phyloP scores from a whole-genome alignment of 805 yeast species.

The Komagataella ulmi region DNA sequence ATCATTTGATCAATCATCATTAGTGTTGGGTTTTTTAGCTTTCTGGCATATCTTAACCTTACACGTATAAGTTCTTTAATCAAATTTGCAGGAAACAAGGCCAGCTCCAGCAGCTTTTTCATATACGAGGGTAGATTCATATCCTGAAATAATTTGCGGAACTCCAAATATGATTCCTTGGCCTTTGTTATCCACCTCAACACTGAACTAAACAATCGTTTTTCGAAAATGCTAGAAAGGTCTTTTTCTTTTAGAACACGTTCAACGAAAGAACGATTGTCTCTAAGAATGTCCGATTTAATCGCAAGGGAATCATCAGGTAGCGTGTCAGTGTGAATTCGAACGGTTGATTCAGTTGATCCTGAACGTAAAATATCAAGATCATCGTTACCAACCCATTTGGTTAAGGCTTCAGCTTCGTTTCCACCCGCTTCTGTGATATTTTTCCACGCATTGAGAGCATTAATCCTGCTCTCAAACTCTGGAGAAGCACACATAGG shows the following conservation, averaged over 20 bases:
- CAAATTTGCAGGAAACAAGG: slow-evolving; percentile 66
- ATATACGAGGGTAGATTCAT: slow-evolving; percentile 66
- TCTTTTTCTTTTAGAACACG: slow-evolving; percentile 70
- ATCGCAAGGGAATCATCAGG: background rate
- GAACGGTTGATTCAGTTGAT: slow-evolving; percentile 9
- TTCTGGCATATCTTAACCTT: slow-evolving; percentile 65
- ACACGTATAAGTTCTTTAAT: slow-evolving; percentile 68
- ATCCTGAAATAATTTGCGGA: slow-evolving; percentile 46
- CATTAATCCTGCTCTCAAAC: slow-evolving; percentile 56
- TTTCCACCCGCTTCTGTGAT: slow-evolving; percentile 55
- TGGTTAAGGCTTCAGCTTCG: slow-evolving; percentile 44
- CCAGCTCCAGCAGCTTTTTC: slow-evolving; percentile 48
- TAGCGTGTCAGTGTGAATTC: background rate
- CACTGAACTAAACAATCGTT: slow-evolving; percentile 51
- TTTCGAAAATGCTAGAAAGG: slow-evolving; percentile 55
- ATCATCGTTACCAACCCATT: slow-evolving; percentile 81
- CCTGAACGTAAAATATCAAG: slow-evolving; percentile 38
- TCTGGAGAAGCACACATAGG: slow-evolving; percentile 54
- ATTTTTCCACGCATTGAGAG: slow-evolving; percentile 74
- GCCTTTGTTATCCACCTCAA: slow-evolving; percentile 79
- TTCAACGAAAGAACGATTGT: slow-evolving; percentile 69
- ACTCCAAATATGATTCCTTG: slow-evolving; percentile 53
- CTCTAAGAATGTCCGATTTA: slow-evolving; percentile 29
- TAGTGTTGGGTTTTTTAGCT: slow-evolving; percentile 75
- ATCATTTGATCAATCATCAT: slow-evolving; percentile 94